Percentiles rank a stretch among this genome's conserved stretches.
Evolutionary conservation across 495 filamentous ascomycete species (phyloP).

Genomic region (Pyronema domesticum): DNA sequence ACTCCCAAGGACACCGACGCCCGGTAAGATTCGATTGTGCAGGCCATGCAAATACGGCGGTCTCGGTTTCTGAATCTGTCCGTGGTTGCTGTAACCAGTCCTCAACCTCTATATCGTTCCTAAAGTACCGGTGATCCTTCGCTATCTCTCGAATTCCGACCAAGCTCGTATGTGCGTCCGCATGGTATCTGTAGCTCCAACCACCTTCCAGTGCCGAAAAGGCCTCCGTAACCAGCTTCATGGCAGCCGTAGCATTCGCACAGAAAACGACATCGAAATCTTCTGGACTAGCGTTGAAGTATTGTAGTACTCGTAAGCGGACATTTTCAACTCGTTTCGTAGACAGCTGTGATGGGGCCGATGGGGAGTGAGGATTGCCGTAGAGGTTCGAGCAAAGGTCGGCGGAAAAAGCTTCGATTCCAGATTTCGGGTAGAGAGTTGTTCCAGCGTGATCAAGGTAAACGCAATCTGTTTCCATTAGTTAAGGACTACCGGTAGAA

Average conservation of each 20-base stretch:
- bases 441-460: conserved; percentile 93
- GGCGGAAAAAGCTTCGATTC: conserved; percentile 55
- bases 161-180: conserved; percentile 73
- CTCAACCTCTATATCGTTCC: conserved; percentile 46
- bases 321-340: conserved; percentile 58
- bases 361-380: conserved; percentile 85
- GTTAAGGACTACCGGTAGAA: neutral
- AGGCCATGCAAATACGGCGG: conserved; percentile 60
- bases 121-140: conserved; percentile 44
- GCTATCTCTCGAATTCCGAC: conserved; percentile 68
- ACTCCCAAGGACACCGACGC: conserved; percentile 50
- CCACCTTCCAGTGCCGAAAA: conserved; percentile 45
- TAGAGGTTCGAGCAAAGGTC: conserved; percentile 66
- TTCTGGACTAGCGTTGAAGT: conserved; percentile 70
- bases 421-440: conserved; percentile 61
- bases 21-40: conserved; percentile 92
- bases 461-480: conserved; percentile 38
- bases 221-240: conserved; percentile 68
- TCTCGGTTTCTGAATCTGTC: conserved; percentile 13
- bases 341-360: conserved; percentile 59
- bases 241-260: conserved; percentile 77
- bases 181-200: conserved; percentile 71
- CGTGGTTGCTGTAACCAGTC: conserved; percentile 36
- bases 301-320: conserved; percentile 49
- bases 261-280: conserved; percentile 83